These are phyloP conservation scores for Thalassia testudinum DNA, from an alignment of 116 monocot species.

Conservation along the genomic window DNA sequence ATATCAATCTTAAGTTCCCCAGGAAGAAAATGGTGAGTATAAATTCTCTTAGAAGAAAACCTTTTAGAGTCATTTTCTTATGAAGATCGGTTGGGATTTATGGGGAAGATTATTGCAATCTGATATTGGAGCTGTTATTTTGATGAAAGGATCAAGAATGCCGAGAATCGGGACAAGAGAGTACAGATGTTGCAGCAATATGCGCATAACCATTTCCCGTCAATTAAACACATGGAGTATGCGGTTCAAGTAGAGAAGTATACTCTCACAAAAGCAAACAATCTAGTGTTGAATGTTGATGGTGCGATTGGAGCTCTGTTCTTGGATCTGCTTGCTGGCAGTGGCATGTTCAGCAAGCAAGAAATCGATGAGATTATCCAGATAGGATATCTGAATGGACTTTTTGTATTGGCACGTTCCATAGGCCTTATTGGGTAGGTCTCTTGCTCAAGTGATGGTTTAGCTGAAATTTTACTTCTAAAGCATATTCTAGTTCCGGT, in stretches of 20 bases:
- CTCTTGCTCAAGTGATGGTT: no score
- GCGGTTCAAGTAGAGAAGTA: slow-evolving; percentile 94
- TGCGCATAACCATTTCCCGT: slow-evolving; percentile 80
- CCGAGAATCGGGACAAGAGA: slow-evolving; percentile 97
- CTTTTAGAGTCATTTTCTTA: no score
- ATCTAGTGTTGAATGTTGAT: slow-evolving; percentile 92
- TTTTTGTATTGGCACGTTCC: slow-evolving; percentile 91
- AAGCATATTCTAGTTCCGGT: no score
- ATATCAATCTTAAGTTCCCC: no score
- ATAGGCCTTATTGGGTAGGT: slow-evolving; percentile 53
- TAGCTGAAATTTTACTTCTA: no score
- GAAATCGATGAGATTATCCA: slow-evolving; percentile 93
- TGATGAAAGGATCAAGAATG: slow-evolving; percentile 80
- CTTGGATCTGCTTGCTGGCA: slow-evolving; percentile 89
- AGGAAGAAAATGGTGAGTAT: no score
- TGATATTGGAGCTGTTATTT: background rate
- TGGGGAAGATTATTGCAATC: no score
- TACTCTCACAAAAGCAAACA: slow-evolving; percentile 93
- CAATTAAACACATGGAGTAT: slow-evolving; percentile 96
- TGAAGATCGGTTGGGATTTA: no score
- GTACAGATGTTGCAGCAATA: slow-evolving; percentile 85
- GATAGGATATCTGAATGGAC: slow-evolving; percentile 94
- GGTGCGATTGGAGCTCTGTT: slow-evolving; percentile 98
- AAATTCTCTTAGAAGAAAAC: no score
- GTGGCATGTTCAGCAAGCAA: slow-evolving; percentile 94